Percentiles rank a stretch among this genome's conserved stretches.
These are phyloP conservation scores for Exophiala aquamarina DNA, from an alignment of 2,329 filamentous ascomycete genomes.

Conservation along the genomic window DNA sequence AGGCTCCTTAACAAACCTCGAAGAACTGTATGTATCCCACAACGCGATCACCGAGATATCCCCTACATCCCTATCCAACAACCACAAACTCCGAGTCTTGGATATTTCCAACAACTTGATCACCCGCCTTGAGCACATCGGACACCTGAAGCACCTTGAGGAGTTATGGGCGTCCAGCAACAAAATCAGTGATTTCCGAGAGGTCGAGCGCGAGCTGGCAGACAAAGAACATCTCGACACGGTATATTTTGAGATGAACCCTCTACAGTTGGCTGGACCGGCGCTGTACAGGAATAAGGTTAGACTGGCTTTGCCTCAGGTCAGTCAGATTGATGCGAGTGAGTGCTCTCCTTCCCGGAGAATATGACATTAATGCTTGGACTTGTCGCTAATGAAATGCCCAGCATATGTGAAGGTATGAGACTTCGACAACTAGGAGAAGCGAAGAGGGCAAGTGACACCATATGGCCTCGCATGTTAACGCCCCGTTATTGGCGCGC, in stretches of 20 bases:
- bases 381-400: not conserved
- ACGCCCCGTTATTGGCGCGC: no score
- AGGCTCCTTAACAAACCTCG: constrained; percentile 69
- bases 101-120: constrained; percentile 91
- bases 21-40: constrained; percentile 95
- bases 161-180: constrained; percentile 97
- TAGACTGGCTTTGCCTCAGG: constrained; percentile 77
- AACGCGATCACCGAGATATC: constrained; percentile 79
- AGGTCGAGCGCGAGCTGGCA: constrained; percentile 72
- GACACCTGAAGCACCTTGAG: constrained; percentile 69
- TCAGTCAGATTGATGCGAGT: constrained; percentile 97
- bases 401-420: constrained; percentile 21
- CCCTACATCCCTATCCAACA: constrained; percentile 62
- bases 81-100: constrained; percentile 69
- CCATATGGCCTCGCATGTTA: no score
- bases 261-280: constrained; percentile 75
- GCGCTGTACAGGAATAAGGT: constrained; percentile 94
- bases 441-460: no score
- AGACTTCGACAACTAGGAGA: not conserved
- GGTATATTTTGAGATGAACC: constrained; percentile 96
- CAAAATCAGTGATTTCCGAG: constrained; percentile 72
- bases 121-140: constrained; percentile 69
- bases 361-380: not conserved
- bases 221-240: constrained; percentile 81
- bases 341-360: constrained; percentile 48